These are phyloP conservation scores for Cenchrus fungigraminus DNA, from an alignment of 176 grass and related monocot species.

Conservation along the genomic window DNA sequence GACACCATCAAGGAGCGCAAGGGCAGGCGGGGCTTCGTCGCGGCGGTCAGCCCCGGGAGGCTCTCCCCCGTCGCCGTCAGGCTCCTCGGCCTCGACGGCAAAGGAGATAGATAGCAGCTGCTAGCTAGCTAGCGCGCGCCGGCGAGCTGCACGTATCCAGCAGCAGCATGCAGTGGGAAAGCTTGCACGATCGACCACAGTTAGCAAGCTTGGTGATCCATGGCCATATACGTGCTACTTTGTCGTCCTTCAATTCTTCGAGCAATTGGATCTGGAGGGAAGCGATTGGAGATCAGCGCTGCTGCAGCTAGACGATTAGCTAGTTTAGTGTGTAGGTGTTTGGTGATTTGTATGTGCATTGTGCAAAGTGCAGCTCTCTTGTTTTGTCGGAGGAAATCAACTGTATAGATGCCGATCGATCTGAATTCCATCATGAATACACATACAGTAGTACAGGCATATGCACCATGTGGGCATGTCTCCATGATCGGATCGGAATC, in stretches of 20 bases:
- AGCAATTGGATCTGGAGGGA: background rate
- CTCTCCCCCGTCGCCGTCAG: slow-evolving; percentile 61
- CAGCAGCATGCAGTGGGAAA: too few relatives aligned
- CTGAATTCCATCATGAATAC: background rate
- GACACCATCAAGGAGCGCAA: slow-evolving; percentile 80
- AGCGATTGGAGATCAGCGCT: background rate
- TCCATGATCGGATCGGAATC: too few relatives aligned
- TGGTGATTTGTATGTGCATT: background rate
- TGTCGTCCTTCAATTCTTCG: background rate
- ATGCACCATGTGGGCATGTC: too few relatives aligned
- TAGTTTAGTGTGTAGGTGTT: background rate
- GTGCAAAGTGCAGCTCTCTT: background rate
- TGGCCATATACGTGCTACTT: background rate
- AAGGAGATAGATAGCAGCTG: slow-evolving; percentile 22
- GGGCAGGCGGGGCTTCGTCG: slow-evolving; percentile 2
- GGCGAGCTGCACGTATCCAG: too few relatives aligned
- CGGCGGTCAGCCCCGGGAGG: slow-evolving; percentile 38
- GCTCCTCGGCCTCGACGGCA: slow-evolving; percentile 46
- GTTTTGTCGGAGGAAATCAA: background rate
- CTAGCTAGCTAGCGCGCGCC: too few relatives aligned
- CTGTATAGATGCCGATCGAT: background rate
- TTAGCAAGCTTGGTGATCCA: background rate
- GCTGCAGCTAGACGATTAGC: background rate
- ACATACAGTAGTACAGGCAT: too few relatives aligned
- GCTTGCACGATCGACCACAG: background rate